phyloP scores from a whole-genome alignment of 495 filamentous ascomycete genomes.

The Daldinia decipiens region DNA sequence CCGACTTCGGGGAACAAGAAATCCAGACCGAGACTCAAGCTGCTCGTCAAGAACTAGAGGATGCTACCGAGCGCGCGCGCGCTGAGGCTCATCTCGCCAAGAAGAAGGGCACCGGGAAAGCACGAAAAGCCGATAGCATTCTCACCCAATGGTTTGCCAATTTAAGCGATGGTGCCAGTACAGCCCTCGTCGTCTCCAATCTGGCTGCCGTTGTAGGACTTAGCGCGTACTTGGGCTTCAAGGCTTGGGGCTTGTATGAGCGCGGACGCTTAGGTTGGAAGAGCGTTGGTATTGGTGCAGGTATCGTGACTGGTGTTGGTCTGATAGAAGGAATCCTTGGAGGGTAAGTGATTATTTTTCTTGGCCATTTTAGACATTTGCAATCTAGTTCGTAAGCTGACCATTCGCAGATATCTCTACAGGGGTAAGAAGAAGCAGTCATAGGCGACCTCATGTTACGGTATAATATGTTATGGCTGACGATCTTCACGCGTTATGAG shows the following conservation, averaged over 20 bases:
- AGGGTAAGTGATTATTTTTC: slow-evolving; percentile 42
- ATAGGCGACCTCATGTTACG: slow-evolving; percentile 25
- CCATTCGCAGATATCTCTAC: slow-evolving; percentile 48
- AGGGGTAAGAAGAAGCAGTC: slow-evolving; percentile 54
- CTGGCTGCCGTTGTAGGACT: slow-evolving; percentile 56
- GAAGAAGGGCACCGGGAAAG: slow-evolving; percentile 57
- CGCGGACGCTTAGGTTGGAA: slow-evolving; percentile 77
- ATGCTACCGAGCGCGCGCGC: slow-evolving; percentile 53
- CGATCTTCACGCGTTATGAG: slow-evolving; percentile 10
- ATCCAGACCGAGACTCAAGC: slow-evolving; percentile 80
- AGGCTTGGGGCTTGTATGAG: slow-evolving; percentile 63
- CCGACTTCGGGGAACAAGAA: slow-evolving; percentile 70
- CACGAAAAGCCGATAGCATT: slow-evolving; percentile 53
- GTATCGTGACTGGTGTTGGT: slow-evolving; percentile 54
- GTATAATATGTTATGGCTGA: slow-evolving; percentile 5
- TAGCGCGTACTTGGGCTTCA: slow-evolving; percentile 58
- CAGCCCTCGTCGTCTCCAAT: slow-evolving; percentile 54
- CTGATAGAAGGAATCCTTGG: slow-evolving; percentile 56
- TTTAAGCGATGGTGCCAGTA: slow-evolving; percentile 48
- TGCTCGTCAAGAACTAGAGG: slow-evolving; percentile 56
- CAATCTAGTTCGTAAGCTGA: slow-evolving; percentile 10
- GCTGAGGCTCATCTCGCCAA: slow-evolving; percentile 62
- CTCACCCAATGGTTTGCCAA: slow-evolving; percentile 50
- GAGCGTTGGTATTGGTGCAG: slow-evolving; percentile 71
- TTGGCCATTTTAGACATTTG: neutral